phyloP scores from a whole-genome alignment of 306 rosid species.

The Echinosophora koreensis region DNA sequence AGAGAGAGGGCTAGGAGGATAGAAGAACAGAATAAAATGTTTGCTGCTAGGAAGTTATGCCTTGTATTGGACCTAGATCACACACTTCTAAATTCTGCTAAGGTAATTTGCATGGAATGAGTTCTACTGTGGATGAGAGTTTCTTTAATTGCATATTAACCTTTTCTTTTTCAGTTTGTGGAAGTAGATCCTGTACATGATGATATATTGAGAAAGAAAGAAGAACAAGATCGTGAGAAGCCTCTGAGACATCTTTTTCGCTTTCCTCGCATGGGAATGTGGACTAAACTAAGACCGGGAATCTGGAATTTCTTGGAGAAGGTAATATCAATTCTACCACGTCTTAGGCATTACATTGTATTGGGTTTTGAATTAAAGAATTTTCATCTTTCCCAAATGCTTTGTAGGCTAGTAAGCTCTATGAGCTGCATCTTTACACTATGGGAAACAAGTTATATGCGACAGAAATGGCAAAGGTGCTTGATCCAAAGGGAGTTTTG shows the following conservation, averaged over 20 bases:
- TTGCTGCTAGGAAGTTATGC: slow-evolving; percentile 85
- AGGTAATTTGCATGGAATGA: slow-evolving; percentile 65
- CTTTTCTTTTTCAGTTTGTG: slow-evolving; percentile 70
- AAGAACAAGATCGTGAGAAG: slow-evolving; percentile 86
- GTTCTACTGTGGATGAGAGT: slow-evolving; percentile 23
- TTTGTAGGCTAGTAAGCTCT: slow-evolving; percentile 91
- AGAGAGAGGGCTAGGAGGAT: slow-evolving; percentile 95
- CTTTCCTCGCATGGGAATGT: slow-evolving; percentile 98
- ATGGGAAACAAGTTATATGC: slow-evolving; percentile 99
- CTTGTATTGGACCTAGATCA: slow-evolving; percentile 99
- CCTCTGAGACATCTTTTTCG: slow-evolving; percentile 88
- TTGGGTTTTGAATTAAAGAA: slow-evolving; percentile 36
- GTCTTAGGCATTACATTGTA: slow-evolving; percentile 16
- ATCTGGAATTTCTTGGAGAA: slow-evolving; percentile 97
- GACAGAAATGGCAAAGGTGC: slow-evolving; percentile 99
- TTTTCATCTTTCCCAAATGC: slow-evolving; percentile 42
- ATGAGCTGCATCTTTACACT: slow-evolving; percentile 95
- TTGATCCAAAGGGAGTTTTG: slow-evolving; percentile 87
- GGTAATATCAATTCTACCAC: slow-evolving; percentile 56
- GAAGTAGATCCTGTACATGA: slow-evolving; percentile 96
- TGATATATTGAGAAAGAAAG: slow-evolving; percentile 91
- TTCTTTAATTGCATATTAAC: slow-evolving; percentile 47
- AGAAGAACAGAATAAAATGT: slow-evolving; percentile 95
- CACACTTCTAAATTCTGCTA: slow-evolving; percentile 98
- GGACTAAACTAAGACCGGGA: slow-evolving; percentile 99